These are phyloP conservation scores for Scleroderma bovista DNA, from an alignment of 768 basidiomycete genomes.

Conservation along the genomic window DNA sequence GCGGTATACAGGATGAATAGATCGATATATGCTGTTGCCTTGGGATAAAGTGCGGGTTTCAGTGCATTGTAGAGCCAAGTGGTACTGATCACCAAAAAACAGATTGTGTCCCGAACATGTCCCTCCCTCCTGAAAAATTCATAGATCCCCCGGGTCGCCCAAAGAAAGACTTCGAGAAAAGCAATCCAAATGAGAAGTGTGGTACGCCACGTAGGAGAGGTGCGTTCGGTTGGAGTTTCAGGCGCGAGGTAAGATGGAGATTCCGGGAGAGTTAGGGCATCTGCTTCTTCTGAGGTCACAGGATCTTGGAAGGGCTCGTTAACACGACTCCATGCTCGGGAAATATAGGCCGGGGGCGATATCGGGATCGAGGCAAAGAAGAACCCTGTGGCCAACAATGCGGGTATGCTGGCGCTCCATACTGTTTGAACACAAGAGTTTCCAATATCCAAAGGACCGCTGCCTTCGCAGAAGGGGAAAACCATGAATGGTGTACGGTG, in stretches of 20 bases:
- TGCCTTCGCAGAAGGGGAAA: not conserved
- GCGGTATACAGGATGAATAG: conserved; percentile 13
- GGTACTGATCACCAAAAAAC: conserved; percentile 10
- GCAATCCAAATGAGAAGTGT: conserved; percentile 9
- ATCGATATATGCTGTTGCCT: conserved; percentile 15
- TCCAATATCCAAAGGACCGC: conserved; percentile 29
- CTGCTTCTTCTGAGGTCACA: conserved; percentile 3
- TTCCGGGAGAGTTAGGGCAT: not conserved
- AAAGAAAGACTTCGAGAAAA: conserved; percentile 12
- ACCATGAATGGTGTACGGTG: not conserved
- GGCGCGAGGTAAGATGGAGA: not conserved
- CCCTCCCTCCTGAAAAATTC: not conserved
- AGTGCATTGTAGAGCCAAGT: conserved; percentile 18
- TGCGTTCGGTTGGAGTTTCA: not conserved
- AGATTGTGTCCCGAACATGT: conserved; percentile 1
- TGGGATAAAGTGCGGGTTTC: conserved; percentile 10
- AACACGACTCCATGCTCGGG: not conserved
- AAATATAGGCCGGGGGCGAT: not conserved
- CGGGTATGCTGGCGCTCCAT: conserved; percentile 31
- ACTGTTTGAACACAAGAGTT: conserved; percentile 40
- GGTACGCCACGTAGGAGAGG: conserved; percentile 6
- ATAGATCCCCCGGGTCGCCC: conserved; percentile 12
- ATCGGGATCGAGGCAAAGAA: not conserved
- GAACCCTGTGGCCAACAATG: not conserved
- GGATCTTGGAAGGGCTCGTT: not conserved